Conservation (phyloP, 176 grass and related monocot genomes). For the Hordeum marinum region DNA sequence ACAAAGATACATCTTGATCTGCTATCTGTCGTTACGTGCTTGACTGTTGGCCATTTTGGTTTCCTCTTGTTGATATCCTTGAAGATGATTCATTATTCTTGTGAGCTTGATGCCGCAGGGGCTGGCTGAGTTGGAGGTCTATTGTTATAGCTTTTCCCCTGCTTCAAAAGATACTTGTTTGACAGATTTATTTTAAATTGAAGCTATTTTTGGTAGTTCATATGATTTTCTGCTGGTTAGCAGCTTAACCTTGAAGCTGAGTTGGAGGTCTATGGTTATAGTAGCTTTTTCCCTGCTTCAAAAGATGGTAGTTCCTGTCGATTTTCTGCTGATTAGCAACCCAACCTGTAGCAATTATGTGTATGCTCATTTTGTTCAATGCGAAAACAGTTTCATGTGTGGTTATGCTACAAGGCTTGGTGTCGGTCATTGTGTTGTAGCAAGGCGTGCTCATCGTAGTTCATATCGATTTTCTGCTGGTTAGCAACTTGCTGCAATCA, state of each 20-base stretch:
- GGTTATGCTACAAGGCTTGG: too few species aligned
- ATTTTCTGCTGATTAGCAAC: too few species aligned
- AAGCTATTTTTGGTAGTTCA: neutral
- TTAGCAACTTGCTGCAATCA: neutral
- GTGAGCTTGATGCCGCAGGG: neutral
- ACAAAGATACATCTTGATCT: conserved; percentile 29
- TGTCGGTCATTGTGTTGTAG: too few species aligned
- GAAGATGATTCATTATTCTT: conserved; percentile 21
- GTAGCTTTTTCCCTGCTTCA: too few species aligned
- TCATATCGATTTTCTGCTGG: neutral
- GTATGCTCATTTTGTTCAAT: too few species aligned
- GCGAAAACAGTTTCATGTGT: too few species aligned
- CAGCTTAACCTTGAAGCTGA: neutral
- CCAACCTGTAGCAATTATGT: too few species aligned
- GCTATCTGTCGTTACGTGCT: neutral
- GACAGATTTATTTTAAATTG: neutral
- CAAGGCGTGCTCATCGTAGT: too few species aligned
- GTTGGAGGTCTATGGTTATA: too few species aligned
- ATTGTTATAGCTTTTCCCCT: neutral
- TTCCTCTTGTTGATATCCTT: conserved; percentile 25
- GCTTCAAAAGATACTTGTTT: conserved; percentile 6
- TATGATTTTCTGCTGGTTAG: neutral
- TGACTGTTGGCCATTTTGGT: neutral
- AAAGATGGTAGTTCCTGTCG: too few species aligned
- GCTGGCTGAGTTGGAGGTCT: neutral